phyloP scores from a whole-genome alignment of 2,329 filamentous ascomycete species.

The Aspergillus fumigatus region DNA sequence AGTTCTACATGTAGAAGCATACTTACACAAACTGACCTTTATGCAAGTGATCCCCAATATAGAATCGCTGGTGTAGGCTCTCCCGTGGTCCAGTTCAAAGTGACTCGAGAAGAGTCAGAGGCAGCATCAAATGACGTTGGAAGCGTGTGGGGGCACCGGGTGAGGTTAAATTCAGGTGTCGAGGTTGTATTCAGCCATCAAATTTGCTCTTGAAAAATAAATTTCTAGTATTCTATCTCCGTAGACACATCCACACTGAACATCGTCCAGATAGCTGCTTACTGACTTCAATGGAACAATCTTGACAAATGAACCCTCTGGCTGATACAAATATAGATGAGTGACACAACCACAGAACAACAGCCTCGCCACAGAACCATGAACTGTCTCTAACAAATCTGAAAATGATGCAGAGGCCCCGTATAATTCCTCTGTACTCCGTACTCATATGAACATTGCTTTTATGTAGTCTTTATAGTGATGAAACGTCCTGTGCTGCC shows the following conservation, averaged over 20 bases:
- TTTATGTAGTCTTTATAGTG: background rate
- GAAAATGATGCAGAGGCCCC: background rate
- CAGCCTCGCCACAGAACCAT: background rate
- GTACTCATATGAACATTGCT: background rate
- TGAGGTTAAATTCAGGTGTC: slow-evolving; percentile 11
- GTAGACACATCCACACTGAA: background rate
- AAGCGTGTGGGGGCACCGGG: slow-evolving; percentile 13
- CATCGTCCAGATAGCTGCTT: background rate
- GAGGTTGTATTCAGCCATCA: background rate
- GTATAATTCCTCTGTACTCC: background rate
- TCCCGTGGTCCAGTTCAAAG: background rate
- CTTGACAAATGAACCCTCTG: background rate
- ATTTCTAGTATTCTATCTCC: background rate
- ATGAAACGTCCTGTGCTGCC: background rate
- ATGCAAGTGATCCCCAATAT: background rate
- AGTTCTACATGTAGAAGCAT: background rate
- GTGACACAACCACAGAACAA: background rate
- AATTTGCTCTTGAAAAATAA: background rate
- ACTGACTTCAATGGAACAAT: background rate
- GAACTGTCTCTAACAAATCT: background rate
- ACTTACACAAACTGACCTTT: background rate
- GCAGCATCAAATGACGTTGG: background rate
- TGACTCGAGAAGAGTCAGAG: background rate
- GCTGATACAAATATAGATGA: background rate
- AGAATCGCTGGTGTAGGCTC: background rate